Conservation (phyloP, 176 grass and related monocot genomes). For the Musa beccarii region DNA sequence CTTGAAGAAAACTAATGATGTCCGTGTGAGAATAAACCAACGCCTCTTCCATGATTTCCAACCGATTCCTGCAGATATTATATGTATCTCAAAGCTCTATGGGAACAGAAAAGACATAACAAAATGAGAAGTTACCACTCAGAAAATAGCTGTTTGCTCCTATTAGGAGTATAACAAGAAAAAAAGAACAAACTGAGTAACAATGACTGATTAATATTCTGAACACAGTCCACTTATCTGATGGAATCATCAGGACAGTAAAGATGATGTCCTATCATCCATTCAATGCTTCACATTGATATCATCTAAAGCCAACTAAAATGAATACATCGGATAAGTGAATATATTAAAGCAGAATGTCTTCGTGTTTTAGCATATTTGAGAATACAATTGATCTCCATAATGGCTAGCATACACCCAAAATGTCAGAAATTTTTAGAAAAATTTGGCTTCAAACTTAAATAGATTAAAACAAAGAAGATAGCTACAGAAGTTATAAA, state of each 20-base stretch:
- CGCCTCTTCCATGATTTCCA: conserved; percentile 99
- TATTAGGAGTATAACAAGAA: background rate
- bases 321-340: background rate
- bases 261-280: no score
- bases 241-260: background rate
- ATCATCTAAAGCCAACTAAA: background rate
- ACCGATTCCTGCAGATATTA: conserved; percentile 66
- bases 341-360: background rate
- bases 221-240: background rate
- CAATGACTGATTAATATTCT: background rate
- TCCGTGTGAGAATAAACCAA: conserved; percentile 97
- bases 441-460: no score
- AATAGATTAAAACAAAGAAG: no score
- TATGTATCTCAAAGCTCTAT: background rate
- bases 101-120: background rate
- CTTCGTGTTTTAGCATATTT: background rate
- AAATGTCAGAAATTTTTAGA: no score
- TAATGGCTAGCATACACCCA: background rate
- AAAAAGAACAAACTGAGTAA: background rate
- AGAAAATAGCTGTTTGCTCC: background rate
- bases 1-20: conserved; percentile 98
- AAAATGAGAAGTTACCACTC: background rate
- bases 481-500: no score
- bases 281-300: background rate
- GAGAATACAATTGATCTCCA: background rate